Percentiles rank a stretch among this genome's conserved stretches.
Conservation (phyloP, 2,329 filamentous ascomycete species). For the Fusarium oxysporum region DNA sequence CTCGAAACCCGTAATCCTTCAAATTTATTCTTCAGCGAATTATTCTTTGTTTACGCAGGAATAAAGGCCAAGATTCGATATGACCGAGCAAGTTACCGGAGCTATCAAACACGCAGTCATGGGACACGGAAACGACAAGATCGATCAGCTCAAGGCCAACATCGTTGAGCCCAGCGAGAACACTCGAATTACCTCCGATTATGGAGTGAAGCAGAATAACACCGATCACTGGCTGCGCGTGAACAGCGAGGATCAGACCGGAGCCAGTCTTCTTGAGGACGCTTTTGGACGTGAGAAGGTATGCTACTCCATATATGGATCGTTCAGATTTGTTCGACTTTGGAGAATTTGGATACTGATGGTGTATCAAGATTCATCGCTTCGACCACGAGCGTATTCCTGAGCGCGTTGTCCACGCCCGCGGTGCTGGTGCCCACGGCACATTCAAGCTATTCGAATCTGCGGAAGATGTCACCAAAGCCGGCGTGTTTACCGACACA, state of each 20-base stretch:
- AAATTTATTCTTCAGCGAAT: fast-evolving
- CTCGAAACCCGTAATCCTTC: fast-evolving
- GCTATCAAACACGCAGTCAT: slow-evolving; percentile 56
- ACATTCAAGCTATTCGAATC: slow-evolving; percentile 75
- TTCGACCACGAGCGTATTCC: slow-evolving; percentile 75
- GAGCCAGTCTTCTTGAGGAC: slow-evolving; percentile 78
- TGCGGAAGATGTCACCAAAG: slow-evolving; percentile 74
- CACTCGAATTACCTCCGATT: slow-evolving; percentile 78
- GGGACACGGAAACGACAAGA: slow-evolving; percentile 63
- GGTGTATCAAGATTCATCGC: slow-evolving; percentile 67
- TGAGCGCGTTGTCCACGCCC: slow-evolving; percentile 76
- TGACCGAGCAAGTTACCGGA: slow-evolving; percentile 45
- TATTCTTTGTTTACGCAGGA: background rate
- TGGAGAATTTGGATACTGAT: too few species aligned
- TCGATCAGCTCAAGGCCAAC: slow-evolving; percentile 68
- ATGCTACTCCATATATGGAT: background rate
- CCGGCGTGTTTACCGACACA: slow-evolving; percentile 67
- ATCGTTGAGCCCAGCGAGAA: slow-evolving; percentile 69
- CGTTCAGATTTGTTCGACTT: too few species aligned
- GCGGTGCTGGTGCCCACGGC: slow-evolving; percentile 76
- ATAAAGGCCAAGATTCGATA: slow-evolving; percentile 5
- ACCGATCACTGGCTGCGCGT: slow-evolving; percentile 83
- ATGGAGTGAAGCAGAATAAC: slow-evolving; percentile 77
- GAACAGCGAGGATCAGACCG: slow-evolving; percentile 70
- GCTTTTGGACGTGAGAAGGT: slow-evolving; percentile 80